Base-by-base conservation (phyloP, 1,139 yeast species). In the Pichia sp. region DNA sequence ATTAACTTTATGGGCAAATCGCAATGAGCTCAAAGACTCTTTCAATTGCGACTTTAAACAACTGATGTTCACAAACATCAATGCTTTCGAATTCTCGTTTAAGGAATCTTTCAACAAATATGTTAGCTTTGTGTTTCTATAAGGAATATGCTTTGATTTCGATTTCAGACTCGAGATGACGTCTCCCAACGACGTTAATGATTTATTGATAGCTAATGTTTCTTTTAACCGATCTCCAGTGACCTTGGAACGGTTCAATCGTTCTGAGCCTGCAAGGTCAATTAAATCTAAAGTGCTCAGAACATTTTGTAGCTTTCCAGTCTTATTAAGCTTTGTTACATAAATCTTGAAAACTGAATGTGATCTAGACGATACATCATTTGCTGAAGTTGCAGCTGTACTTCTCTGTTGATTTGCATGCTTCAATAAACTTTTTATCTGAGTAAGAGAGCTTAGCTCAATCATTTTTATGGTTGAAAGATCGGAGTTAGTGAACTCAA, bases 51-150 rank as follows among this genome's bases (percentile, higher is more conserved):
- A 64, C 19, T 59, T 61, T 38, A 73, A 62, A 4, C 96, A 89
- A 2, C 96, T 84, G 5, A 89, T 71, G 53, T 88, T 89, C 12
- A 88, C 96, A 68, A 91, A 83, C 96, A 91, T 88, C 45, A 91
- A 67, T 0, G 96, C 88, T 59, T 89, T 91, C 1, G 96, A 84
- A 44, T 77, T 73, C 0, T 96, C 96, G 2, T 85, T 79, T 33
- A 91, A 67, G 34, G 96, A 86, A 56, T 85, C 78, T 54, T 88
- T 93, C 47, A 91, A 66, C 15, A 89, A 64, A 56, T 84, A 85
- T 0, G 98, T 91, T 52, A 91, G 67, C 59, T 74, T 73, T 7
- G 78, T 72, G 54, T 74, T 74, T 47, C 80, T 58, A 54, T 66
- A 75, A 0, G 81, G 80, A 10, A 74, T 59, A 54, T 75, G 79